Percentiles rank a stretch among this genome's conserved stretches.
phyloP scores from a whole-genome alignment of 2,329 filamentous ascomycete species.

The Chaetomiaceae sp. region DNA sequence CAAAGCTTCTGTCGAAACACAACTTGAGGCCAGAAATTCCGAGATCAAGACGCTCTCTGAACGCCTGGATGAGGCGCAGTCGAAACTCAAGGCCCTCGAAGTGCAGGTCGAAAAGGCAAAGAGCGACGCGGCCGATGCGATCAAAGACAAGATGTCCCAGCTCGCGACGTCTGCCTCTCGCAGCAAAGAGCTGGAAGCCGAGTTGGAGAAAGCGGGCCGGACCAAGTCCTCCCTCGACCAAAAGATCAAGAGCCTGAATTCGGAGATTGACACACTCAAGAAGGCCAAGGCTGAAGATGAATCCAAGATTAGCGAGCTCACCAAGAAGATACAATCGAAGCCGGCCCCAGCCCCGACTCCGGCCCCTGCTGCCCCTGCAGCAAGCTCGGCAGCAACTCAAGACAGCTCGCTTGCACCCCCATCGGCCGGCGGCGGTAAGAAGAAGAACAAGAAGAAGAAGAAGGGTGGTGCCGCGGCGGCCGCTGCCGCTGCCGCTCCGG shows the following conservation, averaged over 20 bases:
- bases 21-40: conserved; percentile 44
- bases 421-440: conserved; percentile 37
- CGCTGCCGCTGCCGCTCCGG: conserved; percentile 31
- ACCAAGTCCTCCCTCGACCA: conserved; percentile 40
- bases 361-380: conserved; percentile 19
- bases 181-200: conserved; percentile 36
- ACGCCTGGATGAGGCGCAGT: conserved; percentile 40
- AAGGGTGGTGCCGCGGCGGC: conserved; percentile 54
- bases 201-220: conserved; percentile 34
- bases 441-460: conserved; percentile 90
- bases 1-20: conserved; percentile 44
- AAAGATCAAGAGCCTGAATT: conserved; percentile 41
- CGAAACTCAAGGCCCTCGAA: conserved; percentile 43
- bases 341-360: conserved; percentile 17
- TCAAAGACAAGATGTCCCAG: conserved; percentile 34
- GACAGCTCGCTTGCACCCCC: conserved; percentile 22
- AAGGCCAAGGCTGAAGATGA: conserved; percentile 37
- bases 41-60: conserved; percentile 49
- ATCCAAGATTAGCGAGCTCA: conserved; percentile 39
- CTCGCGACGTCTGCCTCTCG: conserved; percentile 34
- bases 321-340: conserved; percentile 32
- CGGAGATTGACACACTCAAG: conserved; percentile 40
- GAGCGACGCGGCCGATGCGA: conserved; percentile 27
- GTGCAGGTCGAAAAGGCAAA: conserved; percentile 31
- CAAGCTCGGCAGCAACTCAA: conserved; percentile 20